A percentile compares a stretch with the other conserved stretches of the same genome.
phyloP scores from a whole-genome alignment of 1,284 basidiomycete species.

The Coriolopsis trogii region DNA sequence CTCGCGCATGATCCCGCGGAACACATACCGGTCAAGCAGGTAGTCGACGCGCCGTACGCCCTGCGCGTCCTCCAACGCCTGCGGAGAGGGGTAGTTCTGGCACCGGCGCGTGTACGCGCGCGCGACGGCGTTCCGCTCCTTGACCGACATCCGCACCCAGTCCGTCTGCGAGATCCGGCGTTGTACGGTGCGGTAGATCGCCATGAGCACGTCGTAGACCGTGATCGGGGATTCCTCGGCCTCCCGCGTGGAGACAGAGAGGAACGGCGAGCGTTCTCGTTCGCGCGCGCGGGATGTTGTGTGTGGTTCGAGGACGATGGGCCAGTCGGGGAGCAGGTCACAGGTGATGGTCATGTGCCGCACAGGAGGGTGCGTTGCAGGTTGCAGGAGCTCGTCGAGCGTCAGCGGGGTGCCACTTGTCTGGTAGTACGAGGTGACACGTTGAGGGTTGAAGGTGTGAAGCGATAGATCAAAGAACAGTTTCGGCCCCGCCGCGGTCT shows the following conservation, averaged over 20 bases:
- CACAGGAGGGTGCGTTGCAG: conserved; percentile 58
- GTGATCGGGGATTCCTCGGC: conserved; percentile 45
- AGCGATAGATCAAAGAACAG: conserved; percentile 60
- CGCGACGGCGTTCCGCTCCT: conserved; percentile 45
- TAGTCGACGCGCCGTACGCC: conserved; percentile 54
- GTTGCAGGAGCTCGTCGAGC: conserved; percentile 47
- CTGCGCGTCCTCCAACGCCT: conserved; percentile 46
- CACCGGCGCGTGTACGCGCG: conserved; percentile 60
- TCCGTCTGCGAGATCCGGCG: conserved; percentile 56
- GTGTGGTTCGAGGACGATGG: conserved; percentile 51
- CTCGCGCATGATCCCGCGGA: conserved; percentile 55
- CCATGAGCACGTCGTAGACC: conserved; percentile 58
- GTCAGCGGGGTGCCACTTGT: conserved; percentile 37
- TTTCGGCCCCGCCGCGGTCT: conserved; percentile 37
- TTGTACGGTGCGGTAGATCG: conserved; percentile 55
- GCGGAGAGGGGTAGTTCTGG: conserved; percentile 41
- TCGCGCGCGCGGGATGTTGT: conserved; percentile 29
- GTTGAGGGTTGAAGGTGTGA: conserved; percentile 47
- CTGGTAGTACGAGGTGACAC: conserved; percentile 41
- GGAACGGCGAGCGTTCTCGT: conserved; percentile 30
- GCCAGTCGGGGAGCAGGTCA: conserved; percentile 62
- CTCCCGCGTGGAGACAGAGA: conserved; percentile 23
- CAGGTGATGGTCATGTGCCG: conserved; percentile 59
- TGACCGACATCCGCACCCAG: conserved; percentile 48
- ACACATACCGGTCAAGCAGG: conserved; percentile 50